Percentiles rank a stretch among this genome's conserved stretches.
Conservation (phyloP, 441 rosid species). For the Populus hybrid region DNA sequence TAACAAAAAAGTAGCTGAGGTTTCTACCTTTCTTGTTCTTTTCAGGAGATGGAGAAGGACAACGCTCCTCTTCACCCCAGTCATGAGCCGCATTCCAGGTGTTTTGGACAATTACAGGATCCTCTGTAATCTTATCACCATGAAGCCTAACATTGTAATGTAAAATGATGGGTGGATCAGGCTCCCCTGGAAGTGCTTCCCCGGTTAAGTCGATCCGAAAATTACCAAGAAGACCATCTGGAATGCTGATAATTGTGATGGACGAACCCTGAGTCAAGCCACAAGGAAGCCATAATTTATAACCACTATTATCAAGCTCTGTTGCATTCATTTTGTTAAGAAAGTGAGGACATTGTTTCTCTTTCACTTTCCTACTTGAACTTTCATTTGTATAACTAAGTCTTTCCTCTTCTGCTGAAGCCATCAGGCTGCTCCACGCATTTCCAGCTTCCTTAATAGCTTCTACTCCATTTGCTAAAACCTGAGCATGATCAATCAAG, state of each 20-base stretch:
- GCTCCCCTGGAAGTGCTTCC: constrained; percentile 95
- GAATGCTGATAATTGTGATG: constrained; percentile 81
- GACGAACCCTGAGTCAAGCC: constrained; percentile 97
- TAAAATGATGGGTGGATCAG: constrained; percentile 87
- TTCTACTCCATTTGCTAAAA: constrained; percentile 66
- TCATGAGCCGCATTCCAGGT: constrained; percentile 91
- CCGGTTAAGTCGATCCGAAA: constrained; percentile 86
- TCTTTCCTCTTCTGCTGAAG: constrained; percentile 60
- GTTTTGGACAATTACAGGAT: constrained; percentile 96
- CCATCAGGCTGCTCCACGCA: constrained; percentile 82
- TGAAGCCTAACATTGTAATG: constrained; percentile 95
- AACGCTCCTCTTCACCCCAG: constrained; percentile 97
- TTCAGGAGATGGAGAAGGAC: constrained; percentile 76
- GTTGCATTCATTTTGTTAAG: constrained; percentile 78
- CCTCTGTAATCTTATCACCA: constrained; percentile 92
- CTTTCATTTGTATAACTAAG: constrained; percentile 44
- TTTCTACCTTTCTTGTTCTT: constrained; percentile 64
- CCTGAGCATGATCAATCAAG: constrained; percentile 63
- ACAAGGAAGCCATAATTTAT: constrained; percentile 70
- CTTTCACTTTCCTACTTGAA: constrained; percentile 43
- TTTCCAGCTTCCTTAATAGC: constrained; percentile 90
- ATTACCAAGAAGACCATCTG: constrained; percentile 83
- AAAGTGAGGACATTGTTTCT: constrained; percentile 86
- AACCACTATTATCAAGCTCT: constrained; percentile 39
- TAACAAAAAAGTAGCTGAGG: neutral